These are phyloP conservation scores for Echites panduratus DNA, from an alignment of 257 asterid species.

Conservation along the genomic window DNA sequence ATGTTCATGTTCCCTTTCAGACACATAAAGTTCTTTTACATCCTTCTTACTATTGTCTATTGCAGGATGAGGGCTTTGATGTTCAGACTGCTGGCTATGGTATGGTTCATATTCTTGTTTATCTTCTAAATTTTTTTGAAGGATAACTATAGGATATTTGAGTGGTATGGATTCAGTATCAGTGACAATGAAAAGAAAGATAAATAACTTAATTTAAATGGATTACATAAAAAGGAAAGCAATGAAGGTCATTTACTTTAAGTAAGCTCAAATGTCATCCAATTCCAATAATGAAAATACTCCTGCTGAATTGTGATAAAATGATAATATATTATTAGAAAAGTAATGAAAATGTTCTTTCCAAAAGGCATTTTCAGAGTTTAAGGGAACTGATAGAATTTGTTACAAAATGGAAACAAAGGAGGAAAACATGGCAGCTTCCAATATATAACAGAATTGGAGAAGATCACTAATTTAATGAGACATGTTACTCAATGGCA, in stretches of 20 bases:
- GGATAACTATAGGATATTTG: neutral
- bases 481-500: neutral
- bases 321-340: neutral
- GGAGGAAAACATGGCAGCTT: neutral
- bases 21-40: neutral
- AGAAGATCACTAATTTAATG: neutral
- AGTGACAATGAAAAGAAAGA: neutral
- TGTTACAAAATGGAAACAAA: neutral
- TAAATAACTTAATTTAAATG: neutral
- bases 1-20: neutral
- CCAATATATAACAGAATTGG: neutral
- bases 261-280: neutral
- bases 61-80: constrained; percentile 94
- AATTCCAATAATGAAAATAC: neutral
- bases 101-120: constrained; percentile 25
- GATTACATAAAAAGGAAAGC: neutral
- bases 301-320: neutral
- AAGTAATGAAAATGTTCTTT: neutral
- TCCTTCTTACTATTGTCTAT: constrained; percentile 7
- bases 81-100: constrained; percentile 97
- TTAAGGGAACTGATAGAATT: neutral
- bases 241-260: neutral
- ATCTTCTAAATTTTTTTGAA: constrained; percentile 5
- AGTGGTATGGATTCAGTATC: neutral
- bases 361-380: neutral